Percentiles rank a stretch among this genome's conserved stretches.
phyloP scores from a whole-genome alignment of 75 land plant species.

The Adiantum capillusveneris region DNA sequence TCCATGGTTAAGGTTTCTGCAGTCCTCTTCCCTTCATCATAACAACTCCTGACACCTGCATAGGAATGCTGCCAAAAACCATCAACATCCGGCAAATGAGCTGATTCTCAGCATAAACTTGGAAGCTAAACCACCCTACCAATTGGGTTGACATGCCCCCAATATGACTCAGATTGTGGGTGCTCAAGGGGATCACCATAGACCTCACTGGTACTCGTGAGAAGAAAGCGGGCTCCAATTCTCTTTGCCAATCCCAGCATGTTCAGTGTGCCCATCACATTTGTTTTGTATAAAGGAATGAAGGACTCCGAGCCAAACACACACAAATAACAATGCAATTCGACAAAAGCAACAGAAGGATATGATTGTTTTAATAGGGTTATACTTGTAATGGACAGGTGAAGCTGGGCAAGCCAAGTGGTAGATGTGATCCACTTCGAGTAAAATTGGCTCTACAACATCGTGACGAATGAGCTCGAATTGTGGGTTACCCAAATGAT shows the following conservation, averaged over 20 bases:
- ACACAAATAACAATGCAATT: too few species aligned
- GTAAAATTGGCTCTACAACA: conserved; percentile 82
- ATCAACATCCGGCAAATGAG: too few species aligned
- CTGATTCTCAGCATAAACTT: too few species aligned
- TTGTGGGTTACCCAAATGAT: conserved; percentile 83
- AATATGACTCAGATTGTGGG: conserved; percentile 81
- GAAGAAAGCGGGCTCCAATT: conserved; percentile 69
- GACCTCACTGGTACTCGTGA: conserved; percentile 82
- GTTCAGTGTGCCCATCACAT: conserved; percentile 82
- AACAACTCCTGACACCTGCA: conserved; percentile 85
- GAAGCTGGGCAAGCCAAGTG: conserved; percentile 97
- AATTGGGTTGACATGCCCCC: conserved; percentile 93
- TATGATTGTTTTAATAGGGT: conserved; percentile 98
- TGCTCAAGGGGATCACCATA: conserved; percentile 88
- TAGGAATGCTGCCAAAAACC: too few species aligned
- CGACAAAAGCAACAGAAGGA: too few species aligned
- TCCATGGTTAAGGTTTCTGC: conserved; percentile 89
- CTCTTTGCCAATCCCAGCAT: conserved; percentile 82
- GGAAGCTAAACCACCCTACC: conserved; percentile 45
- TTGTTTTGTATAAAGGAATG: conserved; percentile 50
- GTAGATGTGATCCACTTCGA: conserved; percentile 97
- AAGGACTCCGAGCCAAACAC: background rate
- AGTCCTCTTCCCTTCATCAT: conserved; percentile 80
- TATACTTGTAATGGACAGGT: conserved; percentile 93
- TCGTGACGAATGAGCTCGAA: conserved; percentile 94